A percentile compares a stretch with the other conserved stretches of the same genome.
These are phyloP conservation scores for Kwoniella mangroviensis DNA, from an alignment of 768 basidiomycete genomes.

Conservation along the genomic window DNA sequence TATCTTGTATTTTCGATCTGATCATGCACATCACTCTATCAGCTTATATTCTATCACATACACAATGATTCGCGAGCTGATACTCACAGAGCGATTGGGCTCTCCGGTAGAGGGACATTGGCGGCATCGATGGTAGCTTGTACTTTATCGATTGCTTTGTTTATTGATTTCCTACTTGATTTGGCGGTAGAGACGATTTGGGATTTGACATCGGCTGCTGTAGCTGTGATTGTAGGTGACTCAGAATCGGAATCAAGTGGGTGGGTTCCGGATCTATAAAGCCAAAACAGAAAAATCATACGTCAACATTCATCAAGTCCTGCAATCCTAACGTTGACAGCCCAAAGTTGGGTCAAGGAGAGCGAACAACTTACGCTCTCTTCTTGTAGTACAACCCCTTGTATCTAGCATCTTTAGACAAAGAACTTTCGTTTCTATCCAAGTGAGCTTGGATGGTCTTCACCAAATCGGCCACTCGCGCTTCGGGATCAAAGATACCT, in stretches of 20 bases:
- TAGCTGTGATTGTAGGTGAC: conserved; percentile 9
- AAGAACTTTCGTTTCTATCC: conserved; percentile 37
- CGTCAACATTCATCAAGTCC: no score
- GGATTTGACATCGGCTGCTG: conserved; percentile 23
- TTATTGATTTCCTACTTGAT: conserved; percentile 40
- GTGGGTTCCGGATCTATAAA: conserved; percentile 21
- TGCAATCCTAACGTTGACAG: neutral
- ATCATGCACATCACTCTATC: neutral
- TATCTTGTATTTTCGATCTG: conserved; percentile 25
- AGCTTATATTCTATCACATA: neutral
- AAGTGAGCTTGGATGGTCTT: conserved; percentile 43
- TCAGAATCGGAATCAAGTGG: conserved; percentile 30
- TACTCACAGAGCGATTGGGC: conserved; percentile 38
- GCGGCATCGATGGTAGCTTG: conserved; percentile 40
- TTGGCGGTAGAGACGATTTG: conserved; percentile 15
- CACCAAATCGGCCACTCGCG: conserved; percentile 36
- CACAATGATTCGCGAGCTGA: neutral
- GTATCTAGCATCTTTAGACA: conserved; percentile 36
- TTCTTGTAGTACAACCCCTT: conserved; percentile 47
- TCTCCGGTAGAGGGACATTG: conserved; percentile 46
- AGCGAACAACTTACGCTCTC: conserved; percentile 16
- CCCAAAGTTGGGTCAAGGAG: neutral
- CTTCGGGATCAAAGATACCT: conserved; percentile 31
- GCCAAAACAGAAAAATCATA: neutral
- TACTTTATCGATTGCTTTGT: conserved; percentile 41